Base-by-base conservation (phyloP, 2,329 filamentous ascomycete species). In the Coniella lustricola region DNA sequence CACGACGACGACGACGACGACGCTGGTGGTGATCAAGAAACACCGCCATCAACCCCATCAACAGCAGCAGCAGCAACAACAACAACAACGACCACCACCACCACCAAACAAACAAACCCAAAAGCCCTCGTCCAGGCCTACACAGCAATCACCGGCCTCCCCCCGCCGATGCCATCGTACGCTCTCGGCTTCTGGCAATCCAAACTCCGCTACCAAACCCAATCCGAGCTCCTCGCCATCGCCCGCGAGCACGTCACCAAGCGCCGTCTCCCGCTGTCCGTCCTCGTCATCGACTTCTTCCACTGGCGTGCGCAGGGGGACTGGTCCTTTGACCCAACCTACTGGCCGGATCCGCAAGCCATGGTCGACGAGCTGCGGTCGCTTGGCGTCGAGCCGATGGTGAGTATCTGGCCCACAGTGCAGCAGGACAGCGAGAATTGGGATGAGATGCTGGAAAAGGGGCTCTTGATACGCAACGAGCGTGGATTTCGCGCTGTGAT, bases 111-210 rank as follows among this genome's bases (percentile, higher is more conserved):
- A 29, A 10, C 77, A 34, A 68, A 68, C 0, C 81, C 81, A 0
- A 67, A 69, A 0, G 69, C 77, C 32, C 81, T 84, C 36, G 71
- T 75, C 7, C 66, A 77, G 51, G 67, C 72, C 0, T 85, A 84
- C 55, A 73, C 75, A 0, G 62, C 63, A 3, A 76, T 69, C 2
- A 81, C 80, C 0, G 81, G 81, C 0, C 73, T 69, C 31, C 77
- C 76, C 0, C 81, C 82, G 0, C 78, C 79, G 73, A 84, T 85
- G 81, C 82, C 81, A 2, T 81, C 84, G 55, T 84, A 82, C 55
- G 81, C 80, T 0, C 68, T 85, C 0, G 81, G 81, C 0, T 85
- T 84, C 59, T 84, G 81, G 81, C 81, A 85, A 59, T 83, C 79
- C 62, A 84, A 82, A 61, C 65, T 84, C 10, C 70, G 81, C 1